These are phyloP conservation scores for Cystobasidiaceae sp. DNA, from an alignment of 1,284 basidiomycete genomes.

Conservation along the genomic window DNA sequence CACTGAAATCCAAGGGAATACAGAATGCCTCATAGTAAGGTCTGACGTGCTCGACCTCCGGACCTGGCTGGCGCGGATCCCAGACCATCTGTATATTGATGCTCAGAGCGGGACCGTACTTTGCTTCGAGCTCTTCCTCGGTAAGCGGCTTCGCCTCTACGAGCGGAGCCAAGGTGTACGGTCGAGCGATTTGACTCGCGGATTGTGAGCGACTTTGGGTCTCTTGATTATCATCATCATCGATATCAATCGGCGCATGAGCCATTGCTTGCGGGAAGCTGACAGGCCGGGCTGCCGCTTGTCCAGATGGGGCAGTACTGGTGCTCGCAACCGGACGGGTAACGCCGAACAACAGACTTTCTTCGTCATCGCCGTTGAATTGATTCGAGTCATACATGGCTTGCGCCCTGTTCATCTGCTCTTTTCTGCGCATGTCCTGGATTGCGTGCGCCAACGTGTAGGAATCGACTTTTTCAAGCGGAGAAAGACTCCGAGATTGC, in stretches of 20 bases:
- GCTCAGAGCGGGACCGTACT: neutral
- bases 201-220: neutral
- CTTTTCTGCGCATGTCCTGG: conserved; percentile 10
- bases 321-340: too few relatives aligned
- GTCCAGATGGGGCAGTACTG: too few relatives aligned
- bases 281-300: too few relatives aligned
- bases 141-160: conserved; percentile 1
- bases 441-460: conserved; percentile 10
- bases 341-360: too few relatives aligned
- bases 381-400: too few relatives aligned
- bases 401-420: too few relatives aligned
- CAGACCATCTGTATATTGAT: conserved; percentile 17
- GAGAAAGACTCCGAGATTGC: neutral
- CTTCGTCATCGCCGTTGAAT: too few relatives aligned
- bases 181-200: neutral
- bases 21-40: neutral
- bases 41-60: neutral
- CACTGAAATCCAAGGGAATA: neutral
- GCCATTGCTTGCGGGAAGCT: neutral
- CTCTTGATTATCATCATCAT: neutral
- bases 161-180: neutral
- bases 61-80: neutral
- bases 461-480: conserved; percentile 2
- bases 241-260: neutral
- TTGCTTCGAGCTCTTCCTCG: conserved; percentile 15